These are phyloP conservation scores for Nitzschia sp. DNA, from an alignment of 108 stramenopile species.

Conservation along the genomic window DNA sequence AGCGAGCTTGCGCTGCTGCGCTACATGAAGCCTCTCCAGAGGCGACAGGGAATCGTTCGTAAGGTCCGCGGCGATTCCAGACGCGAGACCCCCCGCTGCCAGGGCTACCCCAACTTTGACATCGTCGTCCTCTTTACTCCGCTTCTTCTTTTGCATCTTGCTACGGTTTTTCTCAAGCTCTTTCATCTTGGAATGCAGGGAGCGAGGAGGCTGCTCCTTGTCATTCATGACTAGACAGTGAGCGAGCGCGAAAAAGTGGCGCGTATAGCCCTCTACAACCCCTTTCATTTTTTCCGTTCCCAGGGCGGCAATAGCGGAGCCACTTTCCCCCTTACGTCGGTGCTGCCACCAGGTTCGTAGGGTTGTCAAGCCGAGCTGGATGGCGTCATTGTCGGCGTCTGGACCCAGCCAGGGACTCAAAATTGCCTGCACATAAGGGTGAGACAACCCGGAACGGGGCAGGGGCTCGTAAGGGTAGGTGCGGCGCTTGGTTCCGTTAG, in stretches of 20 bases:
- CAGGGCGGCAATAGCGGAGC: conserved; percentile 81
- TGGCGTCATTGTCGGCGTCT: conserved; percentile 88
- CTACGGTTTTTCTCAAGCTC: conserved; percentile 73
- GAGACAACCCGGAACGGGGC: conserved; percentile 81
- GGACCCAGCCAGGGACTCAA: conserved; percentile 89
- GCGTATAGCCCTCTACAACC: conserved; percentile 92
- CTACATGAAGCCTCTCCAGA: conserved; percentile 70
- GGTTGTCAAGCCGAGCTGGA: conserved; percentile 83
- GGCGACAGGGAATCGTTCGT: conserved; percentile 37
- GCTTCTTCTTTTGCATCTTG: conserved; percentile 64
- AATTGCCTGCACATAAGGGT: conserved; percentile 90
- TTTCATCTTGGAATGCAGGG: conserved; percentile 76
- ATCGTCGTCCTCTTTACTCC: conserved; percentile 35
- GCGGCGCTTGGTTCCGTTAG: conserved; percentile 47
- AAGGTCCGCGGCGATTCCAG: conserved; percentile 26
- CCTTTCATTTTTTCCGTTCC: conserved; percentile 89
- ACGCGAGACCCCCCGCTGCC: conserved; percentile 11
- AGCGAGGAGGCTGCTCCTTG: conserved; percentile 85
- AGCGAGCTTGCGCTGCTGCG: conserved; percentile 65
- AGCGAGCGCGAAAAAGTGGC: conserved; percentile 85
- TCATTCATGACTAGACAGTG: conserved; percentile 83
- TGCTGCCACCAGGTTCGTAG: conserved; percentile 93
- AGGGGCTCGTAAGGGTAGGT: conserved; percentile 87
- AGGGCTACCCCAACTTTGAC: conserved; percentile 21
- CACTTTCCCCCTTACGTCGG: conserved; percentile 88